Evolutionary conservation across 768 basidiomycete species (phyloP).

Genomic region (Russula vinacea): DNA sequence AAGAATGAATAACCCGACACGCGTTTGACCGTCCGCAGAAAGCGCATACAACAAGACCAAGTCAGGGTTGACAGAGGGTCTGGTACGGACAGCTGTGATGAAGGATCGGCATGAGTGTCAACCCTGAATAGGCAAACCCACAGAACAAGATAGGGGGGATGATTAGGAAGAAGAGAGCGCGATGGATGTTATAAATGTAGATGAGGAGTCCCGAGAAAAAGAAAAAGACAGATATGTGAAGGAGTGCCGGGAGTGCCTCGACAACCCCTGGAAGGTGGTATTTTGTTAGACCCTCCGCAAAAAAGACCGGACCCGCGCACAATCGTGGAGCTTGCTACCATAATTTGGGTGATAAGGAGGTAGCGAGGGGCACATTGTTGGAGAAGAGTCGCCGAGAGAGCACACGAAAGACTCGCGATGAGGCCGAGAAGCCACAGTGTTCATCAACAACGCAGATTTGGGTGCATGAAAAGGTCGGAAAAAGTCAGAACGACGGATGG

Average conservation of each 20-base stretch:
- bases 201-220: not conserved
- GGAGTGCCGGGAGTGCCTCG: not conserved
- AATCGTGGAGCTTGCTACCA: slow-evolving; percentile 2
- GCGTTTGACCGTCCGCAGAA: too few species aligned
- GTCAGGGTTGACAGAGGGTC: not conserved
- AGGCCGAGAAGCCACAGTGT: not conserved
- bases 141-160: not conserved
- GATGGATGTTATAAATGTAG: not conserved
- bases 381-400: not conserved
- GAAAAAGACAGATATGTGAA: not conserved
- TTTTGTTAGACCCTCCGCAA: slow-evolving; percentile 1
- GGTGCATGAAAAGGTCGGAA: not conserved
- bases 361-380: slow-evolving; percentile 5
- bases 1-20: not conserved
- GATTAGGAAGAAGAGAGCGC: not conserved
- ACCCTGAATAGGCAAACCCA: not conserved
- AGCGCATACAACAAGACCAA: not conserved
- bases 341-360: not conserved
- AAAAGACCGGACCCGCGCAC: slow-evolving; percentile 5
- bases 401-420: not conserved
- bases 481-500: not conserved
- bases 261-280: not conserved
- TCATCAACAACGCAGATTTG: not conserved
- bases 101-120: slow-evolving; percentile 5
- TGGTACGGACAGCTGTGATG: not conserved